phyloP scores from a whole-genome alignment of 2,329 filamentous ascomycete species.

The Lojkania enalia region DNA sequence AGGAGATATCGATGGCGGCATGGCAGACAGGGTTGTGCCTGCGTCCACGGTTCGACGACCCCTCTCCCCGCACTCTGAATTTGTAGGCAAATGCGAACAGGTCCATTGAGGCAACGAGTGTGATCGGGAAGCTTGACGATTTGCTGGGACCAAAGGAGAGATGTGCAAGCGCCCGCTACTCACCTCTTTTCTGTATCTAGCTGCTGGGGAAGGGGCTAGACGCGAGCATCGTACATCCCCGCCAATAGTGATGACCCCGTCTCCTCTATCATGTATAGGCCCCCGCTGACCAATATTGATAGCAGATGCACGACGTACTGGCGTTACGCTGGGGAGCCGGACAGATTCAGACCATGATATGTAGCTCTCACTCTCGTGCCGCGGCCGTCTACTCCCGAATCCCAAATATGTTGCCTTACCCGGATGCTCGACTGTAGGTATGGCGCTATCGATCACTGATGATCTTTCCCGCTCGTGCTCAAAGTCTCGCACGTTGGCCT shows the following conservation, averaged over 20 bases:
- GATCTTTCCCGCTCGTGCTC: constrained; percentile 16
- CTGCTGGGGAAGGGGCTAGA: constrained; percentile 10
- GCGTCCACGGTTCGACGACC: constrained; percentile 9
- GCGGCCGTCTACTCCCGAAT: constrained; percentile 41
- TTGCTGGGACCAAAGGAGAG: constrained; percentile 24
- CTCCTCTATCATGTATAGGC: constrained; percentile 1
- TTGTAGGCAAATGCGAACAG: constrained; percentile 22
- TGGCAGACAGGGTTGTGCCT: constrained; percentile 20
- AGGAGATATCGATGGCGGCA: constrained; percentile 17
- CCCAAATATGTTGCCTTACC: constrained; percentile 42
- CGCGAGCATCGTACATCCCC: constrained; percentile 11
- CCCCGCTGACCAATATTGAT: constrained; percentile 17
- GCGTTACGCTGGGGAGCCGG: constrained; percentile 21
- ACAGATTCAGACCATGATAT: constrained; percentile 50
- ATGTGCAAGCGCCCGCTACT: constrained; percentile 17
- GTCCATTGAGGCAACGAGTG: constrained; percentile 27
- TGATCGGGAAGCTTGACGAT: constrained; percentile 22
- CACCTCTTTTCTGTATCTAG: constrained; percentile 11
- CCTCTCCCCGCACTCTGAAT: constrained; percentile 16
- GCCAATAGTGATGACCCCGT: constrained; percentile 5
- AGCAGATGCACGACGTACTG: constrained; percentile 11
- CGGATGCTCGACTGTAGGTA: constrained; percentile 38
- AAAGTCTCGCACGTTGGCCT: constrained; percentile 7
- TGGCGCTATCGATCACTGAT: constrained; percentile 19
- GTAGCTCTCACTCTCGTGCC: constrained; percentile 38